Base-by-base conservation (phyloP, 2,329 filamentous ascomycete species). In the Aquanectria penicillioides region DNA sequence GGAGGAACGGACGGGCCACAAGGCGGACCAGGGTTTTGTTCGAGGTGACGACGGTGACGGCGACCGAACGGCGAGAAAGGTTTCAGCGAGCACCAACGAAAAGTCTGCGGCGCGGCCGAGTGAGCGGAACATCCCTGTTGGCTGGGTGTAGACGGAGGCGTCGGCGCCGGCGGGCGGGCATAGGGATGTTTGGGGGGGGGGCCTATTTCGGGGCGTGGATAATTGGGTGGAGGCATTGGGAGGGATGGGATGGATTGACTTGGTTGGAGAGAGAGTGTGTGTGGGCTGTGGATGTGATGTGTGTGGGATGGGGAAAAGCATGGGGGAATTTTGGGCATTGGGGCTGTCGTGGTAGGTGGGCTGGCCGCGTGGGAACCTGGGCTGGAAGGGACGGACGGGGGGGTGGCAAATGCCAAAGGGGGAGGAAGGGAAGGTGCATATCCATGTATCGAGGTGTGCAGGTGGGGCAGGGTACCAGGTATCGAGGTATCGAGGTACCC, bases 101-200 rank as follows among this genome's bases (percentile, higher is more conserved):
- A 69, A 65, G 57, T 65, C 57, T 67, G 66, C 64, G 66, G 66
- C 63, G 55, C 61, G 63, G 47, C 66, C 61, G 66, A 69, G 61
- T 69, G 43, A 62, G 62, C 51, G 55, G 64, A 59, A 59, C 61
- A 65, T 68, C 62, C 59, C 64, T 56, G 56, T 63, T 64, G 64
- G 59, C 57, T 59, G 47, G 63, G 57, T 57, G 43, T 40, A 53
- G 64, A 59, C 56, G 62, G 63, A 61, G 52, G 60, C 52, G 53
- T 54, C 58, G 63, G 53, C 52, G 57, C 58, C 44, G 63, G 63
- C 53, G 58, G 53, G 44, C 54, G 59, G 59, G 44, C 49, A 58
- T 61, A 61, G 59, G 59, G 59, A 59, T 49, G 54, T 44, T 47
- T 48, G 22, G 31, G 22, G 36, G 23, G 57, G 25, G 52, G 62